Evolutionary conservation across 371 early-diverging fungal species (phyloP).

Genomic region (Chytridiales sp.): DNA sequence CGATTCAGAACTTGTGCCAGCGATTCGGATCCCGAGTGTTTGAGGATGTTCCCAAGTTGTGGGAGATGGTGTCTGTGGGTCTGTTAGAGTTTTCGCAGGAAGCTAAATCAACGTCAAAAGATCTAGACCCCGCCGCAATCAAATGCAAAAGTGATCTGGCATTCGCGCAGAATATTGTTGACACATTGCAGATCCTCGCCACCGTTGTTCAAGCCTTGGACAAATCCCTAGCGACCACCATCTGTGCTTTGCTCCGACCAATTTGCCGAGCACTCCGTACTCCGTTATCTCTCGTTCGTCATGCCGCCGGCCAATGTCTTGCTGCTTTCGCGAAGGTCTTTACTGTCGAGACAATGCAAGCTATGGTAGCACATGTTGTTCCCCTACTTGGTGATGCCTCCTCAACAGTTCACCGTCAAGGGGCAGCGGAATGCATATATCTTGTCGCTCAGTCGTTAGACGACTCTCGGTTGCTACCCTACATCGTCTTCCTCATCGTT

Average conservation of each 20-base stretch:
- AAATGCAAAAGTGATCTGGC: slow-evolving; percentile 14
- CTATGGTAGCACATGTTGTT: slow-evolving; percentile 72
- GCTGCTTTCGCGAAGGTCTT: slow-evolving; percentile 70
- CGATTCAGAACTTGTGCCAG: slow-evolving; percentile 67
- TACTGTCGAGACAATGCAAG: slow-evolving; percentile 72
- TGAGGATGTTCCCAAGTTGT: slow-evolving; percentile 71
- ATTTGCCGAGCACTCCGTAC: slow-evolving; percentile 67
- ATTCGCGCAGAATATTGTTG: slow-evolving; percentile 68
- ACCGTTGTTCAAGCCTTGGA: slow-evolving; percentile 70
- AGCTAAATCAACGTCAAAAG: background rate
- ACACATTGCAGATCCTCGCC: slow-evolving; percentile 71
- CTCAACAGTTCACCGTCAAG: slow-evolving; percentile 75
- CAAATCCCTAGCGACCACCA: slow-evolving; percentile 31
- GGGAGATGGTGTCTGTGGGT: slow-evolving; percentile 66
- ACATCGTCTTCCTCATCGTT: slow-evolving; percentile 91
- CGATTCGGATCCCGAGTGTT: slow-evolving; percentile 73
- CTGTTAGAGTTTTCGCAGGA: slow-evolving; percentile 35
- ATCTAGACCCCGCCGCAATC: slow-evolving; percentile 14
- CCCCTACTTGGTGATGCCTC: slow-evolving; percentile 77
- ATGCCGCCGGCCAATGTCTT: slow-evolving; percentile 76
- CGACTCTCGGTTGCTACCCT: slow-evolving; percentile 70
- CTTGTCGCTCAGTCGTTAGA: slow-evolving; percentile 43
- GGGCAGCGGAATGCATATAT: slow-evolving; percentile 78
- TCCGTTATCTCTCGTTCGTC: slow-evolving; percentile 73
- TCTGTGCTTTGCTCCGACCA: slow-evolving; percentile 63